Conservation (phyloP, 75 land plant species). For the Isoetes taiwanensis region DNA sequence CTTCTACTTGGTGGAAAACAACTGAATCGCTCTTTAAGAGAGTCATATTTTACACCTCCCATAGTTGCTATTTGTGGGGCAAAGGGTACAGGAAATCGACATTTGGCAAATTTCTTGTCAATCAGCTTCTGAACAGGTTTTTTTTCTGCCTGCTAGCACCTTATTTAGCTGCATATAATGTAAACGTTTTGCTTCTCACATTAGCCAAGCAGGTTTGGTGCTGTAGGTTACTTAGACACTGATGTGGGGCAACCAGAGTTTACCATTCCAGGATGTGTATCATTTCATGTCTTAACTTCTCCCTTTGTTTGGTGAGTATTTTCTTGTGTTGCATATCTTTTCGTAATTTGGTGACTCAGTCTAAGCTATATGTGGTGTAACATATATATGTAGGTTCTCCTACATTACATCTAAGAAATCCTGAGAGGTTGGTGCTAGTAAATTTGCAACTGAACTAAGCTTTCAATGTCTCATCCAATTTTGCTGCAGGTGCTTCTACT, state of each 20-base stretch:
- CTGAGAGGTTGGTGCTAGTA: constrained; percentile 9
- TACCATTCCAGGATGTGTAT: constrained; percentile 65
- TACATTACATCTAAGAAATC: constrained; percentile 13
- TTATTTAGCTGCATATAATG: too few relatives aligned
- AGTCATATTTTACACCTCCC: constrained; percentile 13
- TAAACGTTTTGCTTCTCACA: too few relatives aligned
- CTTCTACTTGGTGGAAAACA: background rate
- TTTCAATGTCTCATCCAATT: constrained; percentile 5
- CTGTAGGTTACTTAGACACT: constrained; percentile 75
- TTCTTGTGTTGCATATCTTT: background rate
- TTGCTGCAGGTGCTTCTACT: constrained; percentile 52
- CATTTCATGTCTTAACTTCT: constrained; percentile 52
- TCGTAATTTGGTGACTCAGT: too few relatives aligned
- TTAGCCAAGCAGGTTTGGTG: constrained; percentile 39
- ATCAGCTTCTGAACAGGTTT: constrained; percentile 42
- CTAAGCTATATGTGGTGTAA: too few relatives aligned
- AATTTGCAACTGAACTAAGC: too few relatives aligned
- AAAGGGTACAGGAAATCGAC: constrained; percentile 72
- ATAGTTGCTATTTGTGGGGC: constrained; percentile 55
- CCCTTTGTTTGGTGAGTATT: constrained; percentile 35
- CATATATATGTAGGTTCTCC: too few relatives aligned
- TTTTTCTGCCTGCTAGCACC: background rate
- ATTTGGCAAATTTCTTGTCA: constrained; percentile 74
- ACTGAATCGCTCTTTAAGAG: background rate
- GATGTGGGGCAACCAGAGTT: constrained; percentile 91